Conservation (phyloP, 441 rosid species). For the Eruca vesicaria region DNA sequence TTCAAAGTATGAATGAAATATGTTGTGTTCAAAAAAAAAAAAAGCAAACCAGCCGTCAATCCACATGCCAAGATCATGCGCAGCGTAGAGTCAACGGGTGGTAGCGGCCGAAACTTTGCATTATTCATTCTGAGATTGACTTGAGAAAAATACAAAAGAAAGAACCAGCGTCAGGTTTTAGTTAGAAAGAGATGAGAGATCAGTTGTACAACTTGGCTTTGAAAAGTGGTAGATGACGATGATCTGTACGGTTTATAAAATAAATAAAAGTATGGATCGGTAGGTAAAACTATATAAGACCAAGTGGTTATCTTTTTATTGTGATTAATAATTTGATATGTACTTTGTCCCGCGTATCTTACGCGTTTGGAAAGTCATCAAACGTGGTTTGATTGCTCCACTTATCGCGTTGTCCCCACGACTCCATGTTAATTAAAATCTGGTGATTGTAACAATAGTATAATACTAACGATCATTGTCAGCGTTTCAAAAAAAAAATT, state of each 20-base stretch:
- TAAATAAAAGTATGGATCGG: constrained; percentile 6
- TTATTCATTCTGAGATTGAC: not conserved
- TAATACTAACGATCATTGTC: not conserved
- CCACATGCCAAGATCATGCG: not conserved
- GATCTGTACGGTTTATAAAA: constrained; percentile 25
- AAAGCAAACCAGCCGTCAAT: not conserved
- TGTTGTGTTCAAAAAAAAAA: too few species aligned
- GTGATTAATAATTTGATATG: constrained; percentile 11
- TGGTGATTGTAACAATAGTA: not conserved
- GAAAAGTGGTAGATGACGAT: constrained; percentile 14
- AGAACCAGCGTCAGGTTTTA: not conserved
- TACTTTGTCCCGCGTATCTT: constrained; percentile 25
- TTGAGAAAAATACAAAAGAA: not conserved
- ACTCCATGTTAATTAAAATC: not conserved
- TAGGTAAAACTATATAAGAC: not conserved
- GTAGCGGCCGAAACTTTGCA: not conserved
- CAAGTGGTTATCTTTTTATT: constrained; percentile 22
- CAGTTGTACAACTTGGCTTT: not conserved
- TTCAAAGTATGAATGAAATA: too few species aligned
- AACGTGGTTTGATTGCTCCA: constrained; percentile 26
- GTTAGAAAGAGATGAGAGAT: not conserved
- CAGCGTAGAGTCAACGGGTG: not conserved
- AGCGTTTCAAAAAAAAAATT: not conserved
- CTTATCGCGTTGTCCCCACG: constrained; percentile 11
- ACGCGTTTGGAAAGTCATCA: constrained; percentile 24